phyloP scores from a whole-genome alignment of 2,329 filamentous ascomycete species.

The Talaromyces pinophilus region DNA sequence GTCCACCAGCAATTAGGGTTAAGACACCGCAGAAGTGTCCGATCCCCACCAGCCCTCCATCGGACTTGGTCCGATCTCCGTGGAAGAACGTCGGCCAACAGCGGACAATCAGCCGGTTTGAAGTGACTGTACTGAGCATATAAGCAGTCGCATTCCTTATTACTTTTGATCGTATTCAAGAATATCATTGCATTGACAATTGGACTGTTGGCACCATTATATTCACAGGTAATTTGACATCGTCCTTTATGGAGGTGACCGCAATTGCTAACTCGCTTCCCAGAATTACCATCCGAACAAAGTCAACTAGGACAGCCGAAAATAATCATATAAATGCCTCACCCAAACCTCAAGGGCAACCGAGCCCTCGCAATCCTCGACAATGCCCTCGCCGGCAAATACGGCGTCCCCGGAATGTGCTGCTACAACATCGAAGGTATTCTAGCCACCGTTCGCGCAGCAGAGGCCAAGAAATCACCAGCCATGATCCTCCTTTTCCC shows the following conservation, averaged over 20 bases:
- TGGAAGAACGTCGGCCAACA: constrained; percentile 3
- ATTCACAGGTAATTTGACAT: not conserved
- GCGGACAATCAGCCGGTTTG: constrained; percentile 10
- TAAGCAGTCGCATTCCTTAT: not conserved
- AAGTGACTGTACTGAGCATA: not conserved
- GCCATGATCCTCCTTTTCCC: constrained; percentile 74
- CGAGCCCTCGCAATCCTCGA: constrained; percentile 60
- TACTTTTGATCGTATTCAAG: not conserved
- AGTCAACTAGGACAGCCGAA: not conserved
- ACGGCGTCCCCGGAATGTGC: constrained; percentile 64
- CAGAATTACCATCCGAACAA: not conserved
- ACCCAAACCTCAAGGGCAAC: constrained; percentile 49
- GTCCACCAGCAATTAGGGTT: constrained; percentile 1
- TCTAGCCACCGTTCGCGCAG: constrained; percentile 67
- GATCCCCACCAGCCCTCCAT: constrained; percentile 15
- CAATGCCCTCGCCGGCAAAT: constrained; percentile 56
- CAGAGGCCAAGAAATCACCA: constrained; percentile 66
- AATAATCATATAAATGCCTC: constrained; percentile 31
- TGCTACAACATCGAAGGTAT: constrained; percentile 72
- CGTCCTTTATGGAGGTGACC: not conserved
- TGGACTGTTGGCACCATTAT: not conserved
- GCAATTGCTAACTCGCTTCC: not conserved
- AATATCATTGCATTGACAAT: not conserved
- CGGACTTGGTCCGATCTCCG: constrained; percentile 19
- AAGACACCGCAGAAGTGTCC: constrained; percentile 15